Base-by-base conservation (phyloP, 2,329 filamentous ascomycete species). In the Exophiala dermatitidis region DNA sequence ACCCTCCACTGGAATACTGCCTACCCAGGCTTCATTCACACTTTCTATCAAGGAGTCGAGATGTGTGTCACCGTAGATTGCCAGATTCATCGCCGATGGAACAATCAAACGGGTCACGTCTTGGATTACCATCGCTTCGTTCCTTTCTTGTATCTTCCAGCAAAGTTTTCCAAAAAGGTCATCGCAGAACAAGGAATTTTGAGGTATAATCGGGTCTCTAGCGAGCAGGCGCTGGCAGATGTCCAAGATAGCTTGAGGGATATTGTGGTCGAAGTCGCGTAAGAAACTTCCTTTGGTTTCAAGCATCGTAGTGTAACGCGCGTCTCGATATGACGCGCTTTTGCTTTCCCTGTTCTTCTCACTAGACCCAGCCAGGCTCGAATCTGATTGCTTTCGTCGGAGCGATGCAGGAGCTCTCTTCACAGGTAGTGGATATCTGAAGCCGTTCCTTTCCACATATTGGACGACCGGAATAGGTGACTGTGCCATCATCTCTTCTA, bases 21-120 rank as follows among this genome's bases (percentile, higher is more conserved):
- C 66, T 48, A 56, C 63, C 67, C 66, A 68, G 45, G 55, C 55
- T 59, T 68, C 59, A 54, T 69, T 66, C 40, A 67, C 63, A 52
- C 62, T 65, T 58, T 72, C 67, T 43, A 65, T 61, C 6, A 72
- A 56, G 50, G 10, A 6, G 8, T 62, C 48, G 5, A 69, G 57
- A 45, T 65, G 40, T 34, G 49, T 61, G 5, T 55, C 61, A 19
- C 65, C 64, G 44, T 48, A 54, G 40, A 49, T 62, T 12, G 62
- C 58, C 10, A 72, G 52, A 30, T 38, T 52, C 53, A 71, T 58
- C 4, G 65, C 68, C 31, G 69, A 71, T 43, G 68, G 70, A 48
- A 72, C 66, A 52, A 72, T 65, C 26, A 71, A 53, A 28, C 34
- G 61, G 47, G 58, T 40, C 48, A 73, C 66, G 62, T 71, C 67